Evolutionary conservation across 768 basidiomycete genomes (phyloP).

Genomic region (Lactarius quietus): DNA sequence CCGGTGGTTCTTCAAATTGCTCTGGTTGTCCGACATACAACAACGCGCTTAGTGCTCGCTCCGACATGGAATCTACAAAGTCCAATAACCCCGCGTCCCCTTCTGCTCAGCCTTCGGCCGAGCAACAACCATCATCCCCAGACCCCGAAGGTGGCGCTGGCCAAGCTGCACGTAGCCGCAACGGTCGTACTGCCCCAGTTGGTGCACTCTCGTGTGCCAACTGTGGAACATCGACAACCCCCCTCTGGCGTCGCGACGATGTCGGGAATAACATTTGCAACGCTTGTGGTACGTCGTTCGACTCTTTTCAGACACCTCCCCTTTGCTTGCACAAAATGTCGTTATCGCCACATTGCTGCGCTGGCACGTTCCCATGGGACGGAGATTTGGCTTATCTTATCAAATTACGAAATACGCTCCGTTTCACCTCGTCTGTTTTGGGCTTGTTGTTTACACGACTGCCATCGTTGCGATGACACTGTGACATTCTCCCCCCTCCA

Average conservation of each 20-base stretch:
- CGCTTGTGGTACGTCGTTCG: conserved; percentile 74
- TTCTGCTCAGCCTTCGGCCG: conserved; percentile 28
- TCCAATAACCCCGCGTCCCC: conserved; percentile 28
- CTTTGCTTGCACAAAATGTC: conserved; percentile 22
- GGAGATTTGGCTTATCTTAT: conserved; percentile 27
- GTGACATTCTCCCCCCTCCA: too few species aligned
- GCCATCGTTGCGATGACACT: neutral
- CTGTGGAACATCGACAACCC: conserved; percentile 86
- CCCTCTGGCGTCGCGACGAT: conserved; percentile 86
- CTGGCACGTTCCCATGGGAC: conserved; percentile 21
- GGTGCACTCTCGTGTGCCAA: conserved; percentile 83
- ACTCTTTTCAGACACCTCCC: conserved; percentile 26
- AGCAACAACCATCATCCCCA: conserved; percentile 18
- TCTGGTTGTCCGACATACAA: conserved; percentile 97
- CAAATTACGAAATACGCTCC: conserved; percentile 38
- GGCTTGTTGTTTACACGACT: conserved; percentile 18
- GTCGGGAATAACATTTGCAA: conserved; percentile 93
- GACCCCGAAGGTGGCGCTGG: conserved; percentile 20
- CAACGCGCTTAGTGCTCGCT: conserved; percentile 57
- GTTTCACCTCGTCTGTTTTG: conserved; percentile 14
- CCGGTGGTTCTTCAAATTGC: conserved; percentile 90
- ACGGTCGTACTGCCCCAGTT: conserved; percentile 40
- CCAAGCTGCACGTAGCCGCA: conserved; percentile 21
- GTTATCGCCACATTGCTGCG: conserved; percentile 21
- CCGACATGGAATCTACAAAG: conserved; percentile 35